These are phyloP conservation scores for Neofusicoccum umdonicola DNA, from an alignment of 2,329 filamentous ascomycete genomes.

Conservation along the genomic window DNA sequence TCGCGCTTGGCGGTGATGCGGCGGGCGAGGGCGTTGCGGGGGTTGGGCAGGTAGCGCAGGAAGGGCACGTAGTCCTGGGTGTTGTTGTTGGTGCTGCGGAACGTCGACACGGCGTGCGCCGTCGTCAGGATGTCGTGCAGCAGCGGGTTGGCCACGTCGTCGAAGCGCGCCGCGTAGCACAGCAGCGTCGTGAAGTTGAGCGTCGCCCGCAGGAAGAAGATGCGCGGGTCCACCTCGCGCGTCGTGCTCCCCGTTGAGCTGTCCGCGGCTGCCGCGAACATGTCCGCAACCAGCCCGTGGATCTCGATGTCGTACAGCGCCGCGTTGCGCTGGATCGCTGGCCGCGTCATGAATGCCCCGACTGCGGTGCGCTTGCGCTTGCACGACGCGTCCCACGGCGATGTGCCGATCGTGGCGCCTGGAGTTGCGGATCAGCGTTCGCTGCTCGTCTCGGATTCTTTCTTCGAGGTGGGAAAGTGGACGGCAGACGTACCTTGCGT, in stretches of 20 bases:
- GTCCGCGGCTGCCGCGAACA: neutral
- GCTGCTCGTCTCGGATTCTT: no score
- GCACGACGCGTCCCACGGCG: conserved; percentile 13
- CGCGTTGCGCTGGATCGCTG: conserved; percentile 4
- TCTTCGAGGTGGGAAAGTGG: no score
- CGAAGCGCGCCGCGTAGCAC: conserved; percentile 14
- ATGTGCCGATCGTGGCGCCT: conserved; percentile 14
- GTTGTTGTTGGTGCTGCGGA: conserved; percentile 16
- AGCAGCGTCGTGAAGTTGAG: conserved; percentile 14
- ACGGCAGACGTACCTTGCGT: neutral
- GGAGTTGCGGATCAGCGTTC: no score
- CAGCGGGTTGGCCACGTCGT: conserved; percentile 1
- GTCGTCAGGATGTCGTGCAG: conserved; percentile 11
- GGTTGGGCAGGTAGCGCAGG: neutral
- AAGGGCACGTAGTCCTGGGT: conserved; percentile 10
- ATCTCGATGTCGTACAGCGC: conserved; percentile 8
- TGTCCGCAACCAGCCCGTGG: neutral
- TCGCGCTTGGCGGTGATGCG: neutral
- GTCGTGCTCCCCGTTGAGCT: neutral
- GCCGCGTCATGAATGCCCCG: conserved; percentile 14
- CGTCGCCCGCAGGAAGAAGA: conserved; percentile 9
- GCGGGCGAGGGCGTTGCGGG: neutral
- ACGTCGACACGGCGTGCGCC: conserved; percentile 2
- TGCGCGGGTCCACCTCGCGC: conserved; percentile 3
- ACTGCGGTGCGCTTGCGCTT: conserved; percentile 18